Conservation (phyloP, 495 filamentous ascomycete species). For the Neurospora sp. region DNA sequence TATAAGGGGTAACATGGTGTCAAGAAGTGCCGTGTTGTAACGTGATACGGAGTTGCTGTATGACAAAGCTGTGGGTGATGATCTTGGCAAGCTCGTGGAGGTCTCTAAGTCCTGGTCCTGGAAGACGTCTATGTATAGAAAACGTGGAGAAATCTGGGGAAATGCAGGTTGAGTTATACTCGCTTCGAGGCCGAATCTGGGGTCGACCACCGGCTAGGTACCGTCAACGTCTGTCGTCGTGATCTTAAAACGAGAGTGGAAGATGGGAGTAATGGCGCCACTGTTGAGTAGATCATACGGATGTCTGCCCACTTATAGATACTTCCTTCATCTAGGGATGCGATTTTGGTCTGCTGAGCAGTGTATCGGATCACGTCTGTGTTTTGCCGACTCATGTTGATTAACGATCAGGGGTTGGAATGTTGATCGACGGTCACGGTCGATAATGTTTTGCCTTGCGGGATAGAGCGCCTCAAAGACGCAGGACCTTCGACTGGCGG, state of each 20-base stretch:
- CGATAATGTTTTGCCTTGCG: slow-evolving; percentile 7
- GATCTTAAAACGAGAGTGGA: not conserved
- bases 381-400: slow-evolving; percentile 19
- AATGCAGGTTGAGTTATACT: slow-evolving; percentile 20
- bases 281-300: slow-evolving; percentile 14
- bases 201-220: slow-evolving; percentile 7
- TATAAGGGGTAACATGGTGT: slow-evolving; percentile 8
- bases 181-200: not conserved
- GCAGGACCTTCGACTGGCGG: not conserved
- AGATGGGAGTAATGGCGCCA: slow-evolving; percentile 7
- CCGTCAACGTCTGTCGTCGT: slow-evolving; percentile 3
- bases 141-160: slow-evolving; percentile 20
- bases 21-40: not conserved
- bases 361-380: slow-evolving; percentile 13
- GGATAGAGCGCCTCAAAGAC: not conserved
- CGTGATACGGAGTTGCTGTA: slow-evolving; percentile 6
- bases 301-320: slow-evolving; percentile 18
- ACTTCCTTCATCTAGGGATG: not conserved
- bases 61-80: not conserved
- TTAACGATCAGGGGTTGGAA: slow-evolving; percentile 6
- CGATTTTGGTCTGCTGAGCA: slow-evolving; percentile 7
- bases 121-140: not conserved
- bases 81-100: slow-evolving; percentile 4
- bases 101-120: not conserved
- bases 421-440: slow-evolving; percentile 1